Percentiles rank a stretch among this genome's conserved stretches.
These are phyloP conservation scores for Phyllosticta capitalensis DNA, from an alignment of 2,329 filamentous ascomycete genomes.

Conservation along the genomic window DNA sequence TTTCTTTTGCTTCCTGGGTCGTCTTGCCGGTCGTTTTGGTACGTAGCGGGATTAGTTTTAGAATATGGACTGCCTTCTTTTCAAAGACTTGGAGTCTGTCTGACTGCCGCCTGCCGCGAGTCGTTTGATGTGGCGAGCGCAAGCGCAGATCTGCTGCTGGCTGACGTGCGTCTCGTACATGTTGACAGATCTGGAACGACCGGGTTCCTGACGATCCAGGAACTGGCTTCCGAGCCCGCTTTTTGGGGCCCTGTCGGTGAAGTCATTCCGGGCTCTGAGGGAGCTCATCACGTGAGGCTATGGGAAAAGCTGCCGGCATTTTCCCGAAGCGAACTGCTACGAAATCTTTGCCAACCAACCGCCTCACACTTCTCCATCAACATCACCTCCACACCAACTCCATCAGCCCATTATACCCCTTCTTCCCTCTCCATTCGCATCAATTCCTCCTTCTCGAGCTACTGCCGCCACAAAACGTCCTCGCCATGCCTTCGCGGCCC, in stretches of 20 bases:
- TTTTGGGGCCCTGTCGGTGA: not conserved
- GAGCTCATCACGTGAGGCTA: not conserved
- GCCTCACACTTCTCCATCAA: not conserved
- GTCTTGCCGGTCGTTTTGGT: not conserved
- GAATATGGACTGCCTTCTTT: slow-evolving; percentile 1
- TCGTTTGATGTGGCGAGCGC: not conserved
- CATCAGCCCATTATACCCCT: not conserved
- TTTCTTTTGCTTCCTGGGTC: not conserved
- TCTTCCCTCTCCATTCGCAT: not conserved
- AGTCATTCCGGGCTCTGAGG: not conserved
- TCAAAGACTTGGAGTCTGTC: no score
- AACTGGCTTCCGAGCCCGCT: not conserved
- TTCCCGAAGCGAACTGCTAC: not conserved
- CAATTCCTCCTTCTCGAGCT: not conserved
- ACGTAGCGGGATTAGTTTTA: not conserved
- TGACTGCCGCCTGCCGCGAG: not conserved
- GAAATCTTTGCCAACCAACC: not conserved
- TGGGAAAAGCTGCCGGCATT: not conserved
- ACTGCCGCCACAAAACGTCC: not conserved
- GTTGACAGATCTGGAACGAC: not conserved
- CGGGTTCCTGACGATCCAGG: not conserved
- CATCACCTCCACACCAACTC: not conserved
- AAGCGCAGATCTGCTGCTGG: not conserved
- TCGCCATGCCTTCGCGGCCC: slow-evolving; percentile 25
- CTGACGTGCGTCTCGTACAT: not conserved